Evolutionary conservation across 805 yeast species (phyloP).

Genomic region (Candida verbasci): DNA sequence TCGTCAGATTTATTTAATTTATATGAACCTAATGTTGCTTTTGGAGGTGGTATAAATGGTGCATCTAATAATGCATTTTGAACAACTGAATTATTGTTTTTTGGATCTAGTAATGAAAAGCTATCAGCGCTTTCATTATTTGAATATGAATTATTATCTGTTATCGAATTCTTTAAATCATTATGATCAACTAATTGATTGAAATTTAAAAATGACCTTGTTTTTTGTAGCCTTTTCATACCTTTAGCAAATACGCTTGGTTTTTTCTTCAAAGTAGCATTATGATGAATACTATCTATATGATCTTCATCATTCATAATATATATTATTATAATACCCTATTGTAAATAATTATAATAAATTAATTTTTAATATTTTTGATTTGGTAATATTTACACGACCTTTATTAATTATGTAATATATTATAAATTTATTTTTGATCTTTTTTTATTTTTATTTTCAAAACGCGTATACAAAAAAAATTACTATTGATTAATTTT

Average conservation of each 20-base stretch:
- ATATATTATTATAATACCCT: too few relatives aligned
- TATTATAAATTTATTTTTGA: too few relatives aligned
- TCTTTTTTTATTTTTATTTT: too few relatives aligned
- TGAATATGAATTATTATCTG: not conserved
- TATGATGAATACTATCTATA: not conserved
- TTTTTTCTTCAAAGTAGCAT: not conserved
- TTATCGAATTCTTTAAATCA: not conserved
- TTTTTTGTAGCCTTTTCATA: conserved; percentile 3
- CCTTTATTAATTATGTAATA: too few relatives aligned
- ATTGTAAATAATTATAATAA: too few relatives aligned
- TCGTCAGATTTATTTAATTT: conserved; percentile 1
- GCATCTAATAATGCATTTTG: conserved; percentile 24
- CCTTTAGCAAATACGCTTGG: conserved; percentile 1
- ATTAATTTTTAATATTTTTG: too few relatives aligned
- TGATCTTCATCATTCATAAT: conserved; percentile 2
- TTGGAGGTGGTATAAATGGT: conserved; percentile 17
- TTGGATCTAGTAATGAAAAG: conserved; percentile 15
- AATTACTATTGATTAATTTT: too few relatives aligned
- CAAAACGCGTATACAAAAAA: too few relatives aligned
- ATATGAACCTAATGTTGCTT: not conserved
- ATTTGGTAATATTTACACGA: too few relatives aligned
- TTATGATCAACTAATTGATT: conserved; percentile 2
- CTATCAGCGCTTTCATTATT: conserved; percentile 9
- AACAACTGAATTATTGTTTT: conserved; percentile 16
- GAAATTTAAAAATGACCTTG: conserved; percentile 4